Conservation (phyloP, 139 green algal genomes). For the Chlamydomonas sp. region DNA sequence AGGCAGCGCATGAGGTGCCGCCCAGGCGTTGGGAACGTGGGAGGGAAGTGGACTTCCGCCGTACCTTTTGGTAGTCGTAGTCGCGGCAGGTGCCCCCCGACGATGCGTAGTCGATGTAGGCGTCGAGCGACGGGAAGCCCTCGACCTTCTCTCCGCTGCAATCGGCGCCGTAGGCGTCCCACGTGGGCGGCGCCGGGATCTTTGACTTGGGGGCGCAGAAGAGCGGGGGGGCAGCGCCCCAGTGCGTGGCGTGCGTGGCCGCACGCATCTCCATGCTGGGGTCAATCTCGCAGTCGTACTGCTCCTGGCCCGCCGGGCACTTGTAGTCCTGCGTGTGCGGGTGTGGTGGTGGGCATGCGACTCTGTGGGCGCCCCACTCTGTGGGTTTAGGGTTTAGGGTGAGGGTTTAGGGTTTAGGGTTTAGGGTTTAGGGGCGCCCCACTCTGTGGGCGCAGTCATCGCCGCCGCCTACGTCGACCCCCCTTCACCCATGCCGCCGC, state of each 20-base stretch:
- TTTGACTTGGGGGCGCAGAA: conserved; percentile 4
- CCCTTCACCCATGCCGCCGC: too few species aligned
- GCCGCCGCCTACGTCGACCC: too few species aligned
- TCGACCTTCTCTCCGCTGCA: not conserved
- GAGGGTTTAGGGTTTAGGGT: too few species aligned
- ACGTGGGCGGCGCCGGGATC: not conserved
- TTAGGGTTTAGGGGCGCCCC: not conserved
- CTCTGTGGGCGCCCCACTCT: too few species aligned
- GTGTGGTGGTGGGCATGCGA: too few species aligned
- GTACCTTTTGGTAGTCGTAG: conserved; percentile 1
- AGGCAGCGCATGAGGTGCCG: too few species aligned
- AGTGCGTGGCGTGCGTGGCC: conserved; percentile 2
- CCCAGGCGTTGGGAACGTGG: too few species aligned
- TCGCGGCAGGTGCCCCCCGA: not conserved
- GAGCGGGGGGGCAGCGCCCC: not conserved
- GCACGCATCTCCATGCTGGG: conserved; percentile 3
- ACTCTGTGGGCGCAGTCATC: not conserved
- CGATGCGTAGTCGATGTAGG: not conserved
- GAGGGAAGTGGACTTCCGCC: too few species aligned
- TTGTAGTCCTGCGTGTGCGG: conserved; percentile 8
- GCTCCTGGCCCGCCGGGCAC: conserved; percentile 3
- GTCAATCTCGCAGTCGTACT: not conserved
- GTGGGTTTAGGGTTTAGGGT: too few species aligned
- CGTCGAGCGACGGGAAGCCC: not conserved
- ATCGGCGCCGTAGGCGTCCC: not conserved